A percentile compares a stretch with the other conserved stretches of the same genome.
Conservation (phyloP, 192 early-diverging fungal genomes). For the Podila horticola region DNA sequence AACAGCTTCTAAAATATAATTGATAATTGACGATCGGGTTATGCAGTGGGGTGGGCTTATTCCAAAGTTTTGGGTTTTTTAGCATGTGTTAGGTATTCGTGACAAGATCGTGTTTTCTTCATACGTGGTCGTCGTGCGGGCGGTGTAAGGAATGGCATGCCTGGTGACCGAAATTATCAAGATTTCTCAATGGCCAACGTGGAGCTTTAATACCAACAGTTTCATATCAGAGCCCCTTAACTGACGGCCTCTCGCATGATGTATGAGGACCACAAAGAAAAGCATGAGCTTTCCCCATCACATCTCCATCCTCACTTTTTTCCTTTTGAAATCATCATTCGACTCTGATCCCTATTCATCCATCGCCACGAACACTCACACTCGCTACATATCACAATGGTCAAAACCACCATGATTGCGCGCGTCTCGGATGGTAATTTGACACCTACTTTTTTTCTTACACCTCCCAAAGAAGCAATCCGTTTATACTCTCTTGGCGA, state of each 20-base stretch:
- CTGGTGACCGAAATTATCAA: no score
- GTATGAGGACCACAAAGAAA: no score
- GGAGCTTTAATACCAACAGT: neutral
- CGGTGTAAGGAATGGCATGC: no score
- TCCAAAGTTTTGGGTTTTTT: slow-evolving; percentile 9
- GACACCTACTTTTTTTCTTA: no score
- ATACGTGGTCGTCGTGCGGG: no score
- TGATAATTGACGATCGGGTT: no score
- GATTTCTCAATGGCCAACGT: neutral
- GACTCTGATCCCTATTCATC: neutral
- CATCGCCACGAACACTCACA: slow-evolving; percentile 4
- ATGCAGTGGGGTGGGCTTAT: no score
- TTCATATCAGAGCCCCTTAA: no score
- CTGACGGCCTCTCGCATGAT: no score
- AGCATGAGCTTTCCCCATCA: neutral
- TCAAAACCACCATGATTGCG: slow-evolving; percentile 94
- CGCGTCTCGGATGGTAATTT: slow-evolving; percentile 83
- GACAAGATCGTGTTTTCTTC: no score
- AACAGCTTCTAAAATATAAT: neutral
- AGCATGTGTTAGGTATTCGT: neutral
- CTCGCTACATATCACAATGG: slow-evolving; percentile 65
- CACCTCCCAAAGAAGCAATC: no score
- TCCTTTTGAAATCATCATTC: slow-evolving; percentile 6
- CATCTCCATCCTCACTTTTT: neutral
- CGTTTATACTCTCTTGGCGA: no score